These are phyloP conservation scores for Escallonia herrerae DNA, from an alignment of 129 eudicot genomes.

Conservation along the genomic window DNA sequence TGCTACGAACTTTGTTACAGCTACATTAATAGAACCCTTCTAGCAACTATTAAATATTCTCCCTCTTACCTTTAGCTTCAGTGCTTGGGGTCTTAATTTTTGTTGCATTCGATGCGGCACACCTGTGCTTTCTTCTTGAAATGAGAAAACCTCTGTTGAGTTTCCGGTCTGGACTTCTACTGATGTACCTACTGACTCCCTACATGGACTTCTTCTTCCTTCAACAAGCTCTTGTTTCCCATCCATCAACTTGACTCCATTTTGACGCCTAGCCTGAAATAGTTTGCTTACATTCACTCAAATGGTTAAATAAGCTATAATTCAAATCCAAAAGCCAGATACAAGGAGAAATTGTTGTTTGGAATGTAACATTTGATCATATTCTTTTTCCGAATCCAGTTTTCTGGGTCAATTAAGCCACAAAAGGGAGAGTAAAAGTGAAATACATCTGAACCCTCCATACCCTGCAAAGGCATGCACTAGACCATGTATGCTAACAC, in stretches of 20 bases:
- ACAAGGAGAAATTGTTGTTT: too few relatives aligned
- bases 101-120: constrained; percentile 26
- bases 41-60: neutral
- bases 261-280: constrained; percentile 44
- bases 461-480: too few relatives aligned
- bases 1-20: too few relatives aligned
- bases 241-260: constrained; percentile 11
- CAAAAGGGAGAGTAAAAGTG: too few relatives aligned
- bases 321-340: too few relatives aligned
- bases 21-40: too few relatives aligned
- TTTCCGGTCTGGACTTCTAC: constrained; percentile 77
- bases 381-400: too few relatives aligned
- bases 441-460: too few relatives aligned
- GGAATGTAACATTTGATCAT: too few relatives aligned
- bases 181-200: constrained; percentile 62
- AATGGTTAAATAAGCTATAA: neutral
- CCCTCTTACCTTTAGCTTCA: constrained; percentile 48
- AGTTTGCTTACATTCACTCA: neutral
- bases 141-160: constrained; percentile 37
- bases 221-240: constrained; percentile 4
- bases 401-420: too few relatives aligned
- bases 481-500: too few relatives aligned
- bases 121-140: constrained; percentile 27
- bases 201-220: constrained; percentile 26
- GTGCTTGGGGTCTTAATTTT: constrained; percentile 31